These are phyloP conservation scores for Mucor circinelloides DNA, from an alignment of 371 early-diverging fungal species.

Conservation along the genomic window DNA sequence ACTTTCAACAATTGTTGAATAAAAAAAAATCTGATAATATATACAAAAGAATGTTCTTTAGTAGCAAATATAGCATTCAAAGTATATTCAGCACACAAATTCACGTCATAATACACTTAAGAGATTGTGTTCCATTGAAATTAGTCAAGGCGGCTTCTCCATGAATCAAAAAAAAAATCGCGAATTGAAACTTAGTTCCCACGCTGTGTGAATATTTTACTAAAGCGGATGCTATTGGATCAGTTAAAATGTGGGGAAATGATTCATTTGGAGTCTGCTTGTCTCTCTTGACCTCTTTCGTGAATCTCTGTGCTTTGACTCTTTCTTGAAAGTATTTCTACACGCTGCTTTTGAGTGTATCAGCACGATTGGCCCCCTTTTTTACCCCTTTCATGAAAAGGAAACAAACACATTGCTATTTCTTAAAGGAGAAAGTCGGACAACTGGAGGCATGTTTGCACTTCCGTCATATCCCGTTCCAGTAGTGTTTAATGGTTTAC, in stretches of 20 bases:
- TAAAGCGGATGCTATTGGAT: neutral
- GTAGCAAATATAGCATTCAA: neutral
- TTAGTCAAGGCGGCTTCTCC: neutral
- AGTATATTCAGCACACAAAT: neutral
- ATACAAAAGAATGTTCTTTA: neutral
- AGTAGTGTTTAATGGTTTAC: neutral
- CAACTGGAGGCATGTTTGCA: neutral
- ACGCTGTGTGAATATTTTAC: neutral
- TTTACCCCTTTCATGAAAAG: neutral
- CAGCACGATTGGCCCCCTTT: neutral
- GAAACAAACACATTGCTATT: neutral
- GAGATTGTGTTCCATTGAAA: neutral
- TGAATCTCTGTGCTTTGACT: neutral
- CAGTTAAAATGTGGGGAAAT: conserved; percentile 9
- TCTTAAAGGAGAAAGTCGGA: conserved; percentile 24
- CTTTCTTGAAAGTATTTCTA: neutral
- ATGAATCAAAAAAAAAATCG: neutral
- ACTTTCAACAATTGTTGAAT: neutral
- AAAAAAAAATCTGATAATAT: neutral
- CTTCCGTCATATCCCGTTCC: conserved; percentile 26
- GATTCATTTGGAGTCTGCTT: neutral
- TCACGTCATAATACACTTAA: conserved; percentile 2
- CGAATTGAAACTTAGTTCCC: neutral
- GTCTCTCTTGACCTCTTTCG: neutral
- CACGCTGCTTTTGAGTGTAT: neutral